Base-by-base conservation (phyloP, 257 asterid genomes). In the Solanum pimpinellifolium region DNA sequence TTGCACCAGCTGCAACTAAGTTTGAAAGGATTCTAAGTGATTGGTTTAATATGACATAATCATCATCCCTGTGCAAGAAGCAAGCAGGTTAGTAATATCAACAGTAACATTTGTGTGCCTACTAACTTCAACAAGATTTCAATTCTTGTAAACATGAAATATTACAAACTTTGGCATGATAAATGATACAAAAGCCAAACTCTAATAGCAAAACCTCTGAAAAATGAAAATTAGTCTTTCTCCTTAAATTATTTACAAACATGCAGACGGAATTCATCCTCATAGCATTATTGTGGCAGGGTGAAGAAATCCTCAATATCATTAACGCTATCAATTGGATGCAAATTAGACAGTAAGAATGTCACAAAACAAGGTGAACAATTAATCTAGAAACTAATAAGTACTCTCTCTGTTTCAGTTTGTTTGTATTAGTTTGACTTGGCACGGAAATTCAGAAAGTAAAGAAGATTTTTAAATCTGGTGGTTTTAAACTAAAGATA, bases 11-110 rank as follows among this genome's bases (percentile, higher is more conserved):
- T 15, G 94, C 94, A 87, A 93, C 92, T 89, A 97, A 90, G 91
- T 97, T 97, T 31, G 93, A 92, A 89, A 97, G 95, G 83, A 97
- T 95, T 91, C 97, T 91, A 89, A 97, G 90, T 70, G 98, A 95
- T 90, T 95, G 99, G 90, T 94, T 94, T 87, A 93, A 89, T 70
- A 88, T 90, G 83, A 92, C 88, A 80, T 87, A 87, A 88, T 95
- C 97, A 49, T 93, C 94, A 92, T 93, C 98, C 94, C 99, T 97
- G 90, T 35, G 87, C 44, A 85, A 66, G 85, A 81, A 81, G 44
- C 85, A 49, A 49, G 70, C 70, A 81, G 44, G 49, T 47, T 76
- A 60, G 66, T 66, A 44, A 49, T 59, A 80, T 33, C 74, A 84
- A 86, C n/a, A 85, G 68, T 13, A 29, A 52, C 72, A 62, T 33